These are phyloP conservation scores for Lipomyces sp. DNA, from an alignment of 805 yeast species.

Conservation along the genomic window DNA sequence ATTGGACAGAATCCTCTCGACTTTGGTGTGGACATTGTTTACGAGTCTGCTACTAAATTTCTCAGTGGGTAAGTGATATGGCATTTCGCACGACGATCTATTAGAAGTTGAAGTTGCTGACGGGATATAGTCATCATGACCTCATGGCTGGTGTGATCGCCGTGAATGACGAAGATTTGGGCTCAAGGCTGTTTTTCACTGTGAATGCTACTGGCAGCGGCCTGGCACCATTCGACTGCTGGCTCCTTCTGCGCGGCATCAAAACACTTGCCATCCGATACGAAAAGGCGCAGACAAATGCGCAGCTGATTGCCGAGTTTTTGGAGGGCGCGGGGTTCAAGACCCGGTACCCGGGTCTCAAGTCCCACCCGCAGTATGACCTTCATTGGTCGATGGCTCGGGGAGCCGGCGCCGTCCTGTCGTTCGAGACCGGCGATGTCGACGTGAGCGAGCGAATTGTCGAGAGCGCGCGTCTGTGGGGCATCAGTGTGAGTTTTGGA, in stretches of 20 bases:
- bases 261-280: constrained; percentile 83
- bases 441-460: constrained; percentile 66
- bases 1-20: constrained; percentile 78
- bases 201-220: constrained; percentile 92
- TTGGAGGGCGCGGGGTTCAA: constrained; percentile 64
- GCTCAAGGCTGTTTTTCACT: constrained; percentile 66
- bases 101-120: constrained; percentile 49
- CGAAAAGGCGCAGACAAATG: constrained; percentile 83
- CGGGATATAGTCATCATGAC: constrained; percentile 62
- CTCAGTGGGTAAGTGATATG: constrained; percentile 37
- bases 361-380: constrained; percentile 75
- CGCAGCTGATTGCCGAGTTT: constrained; percentile 70
- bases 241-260: constrained; percentile 84
- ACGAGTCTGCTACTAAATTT: constrained; percentile 91
- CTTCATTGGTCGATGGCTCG: constrained; percentile 71
- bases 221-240: constrained; percentile 85
- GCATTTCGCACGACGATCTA: background rate
- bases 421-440: constrained; percentile 81
- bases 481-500: constrained; percentile 91
- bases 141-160: constrained; percentile 94
- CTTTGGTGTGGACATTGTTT: constrained; percentile 84
- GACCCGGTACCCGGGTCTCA: constrained; percentile 83
- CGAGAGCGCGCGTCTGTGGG: constrained; percentile 71
- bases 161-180: constrained; percentile 58
- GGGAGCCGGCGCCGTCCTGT: constrained; percentile 87